Conservation (phyloP, 176 grass and related monocot species). For the Panicum miliaceum region DNA sequence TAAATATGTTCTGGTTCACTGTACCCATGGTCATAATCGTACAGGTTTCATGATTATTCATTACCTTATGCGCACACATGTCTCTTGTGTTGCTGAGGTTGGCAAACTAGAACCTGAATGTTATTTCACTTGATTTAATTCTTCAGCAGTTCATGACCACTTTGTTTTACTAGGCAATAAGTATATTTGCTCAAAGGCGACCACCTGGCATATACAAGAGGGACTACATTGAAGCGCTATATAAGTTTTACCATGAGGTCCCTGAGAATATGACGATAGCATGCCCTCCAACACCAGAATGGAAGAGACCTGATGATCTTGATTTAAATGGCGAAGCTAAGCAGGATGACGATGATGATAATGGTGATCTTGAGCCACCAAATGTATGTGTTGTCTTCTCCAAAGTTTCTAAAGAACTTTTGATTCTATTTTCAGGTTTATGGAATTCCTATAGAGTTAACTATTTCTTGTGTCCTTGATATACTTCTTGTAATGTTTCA, state of each 20-base stretch:
- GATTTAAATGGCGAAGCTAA: constrained; percentile 98
- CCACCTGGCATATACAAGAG: constrained; percentile 99
- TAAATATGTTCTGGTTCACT: constrained; percentile 95
- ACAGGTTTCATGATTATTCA: constrained; percentile 99
- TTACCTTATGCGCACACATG: constrained; percentile 86
- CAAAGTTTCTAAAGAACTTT: not conserved
- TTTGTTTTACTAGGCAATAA: constrained; percentile 50
- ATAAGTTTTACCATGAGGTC: constrained; percentile 95
- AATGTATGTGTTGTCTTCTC: constrained; percentile 56
- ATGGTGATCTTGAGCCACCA: constrained; percentile 50
- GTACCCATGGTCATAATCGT: constrained; percentile 99
- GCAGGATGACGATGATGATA: constrained; percentile 83
- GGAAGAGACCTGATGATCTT: constrained; percentile 88
- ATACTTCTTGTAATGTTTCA: not conserved
- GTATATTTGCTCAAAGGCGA: constrained; percentile 75
- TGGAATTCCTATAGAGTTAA: not conserved
- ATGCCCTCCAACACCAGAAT: constrained; percentile 91
- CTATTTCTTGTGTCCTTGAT: not conserved
- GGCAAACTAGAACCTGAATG: constrained; percentile 26
- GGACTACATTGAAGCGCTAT: constrained; percentile 90
- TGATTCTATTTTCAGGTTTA: not conserved
- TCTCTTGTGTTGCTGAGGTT: constrained; percentile 77
- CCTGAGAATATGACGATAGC: constrained; percentile 67
- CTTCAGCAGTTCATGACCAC: constrained; percentile 25
- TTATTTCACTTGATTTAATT: constrained; percentile 15